A percentile compares a stretch with the other conserved stretches of the same genome.
Evolutionary conservation across 2,329 filamentous ascomycete genomes (phyloP).

Genomic region (Exophiala lecanii-corni): DNA sequence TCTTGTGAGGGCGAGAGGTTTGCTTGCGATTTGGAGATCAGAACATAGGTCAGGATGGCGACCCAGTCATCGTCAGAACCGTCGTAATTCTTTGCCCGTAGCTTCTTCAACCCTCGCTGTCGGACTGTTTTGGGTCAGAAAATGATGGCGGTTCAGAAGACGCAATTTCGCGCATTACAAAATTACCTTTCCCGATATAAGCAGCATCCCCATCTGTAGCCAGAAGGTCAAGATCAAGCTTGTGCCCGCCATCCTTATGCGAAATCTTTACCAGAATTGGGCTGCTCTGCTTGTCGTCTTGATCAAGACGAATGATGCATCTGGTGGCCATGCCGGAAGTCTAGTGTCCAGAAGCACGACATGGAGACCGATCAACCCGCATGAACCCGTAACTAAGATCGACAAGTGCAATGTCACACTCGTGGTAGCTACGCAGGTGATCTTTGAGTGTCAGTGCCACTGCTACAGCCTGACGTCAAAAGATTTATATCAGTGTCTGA

Average conservation of each 20-base stretch:
- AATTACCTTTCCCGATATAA: conserved; percentile 47
- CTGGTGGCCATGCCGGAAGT: conserved; percentile 5
- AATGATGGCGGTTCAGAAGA: too few relatives aligned
- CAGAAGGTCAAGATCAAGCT: conserved; percentile 50
- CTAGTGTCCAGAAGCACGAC: not conserved
- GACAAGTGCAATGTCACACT: not conserved
- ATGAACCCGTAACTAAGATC: not conserved
- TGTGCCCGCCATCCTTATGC: conserved; percentile 28
- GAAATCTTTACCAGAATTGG: conserved; percentile 49
- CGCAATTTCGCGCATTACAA: too few relatives aligned
- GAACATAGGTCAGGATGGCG: conserved; percentile 33
- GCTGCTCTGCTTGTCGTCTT: conserved; percentile 10
- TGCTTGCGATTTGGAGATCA: conserved; percentile 24
- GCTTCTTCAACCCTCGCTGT: conserved; percentile 32
- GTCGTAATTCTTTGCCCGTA: conserved; percentile 41
- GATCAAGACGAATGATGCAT: conserved; percentile 17
- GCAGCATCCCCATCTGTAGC: conserved; percentile 56
- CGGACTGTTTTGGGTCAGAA: conserved; percentile 32
- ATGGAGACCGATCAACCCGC: not conserved
- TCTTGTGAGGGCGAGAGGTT: conserved; percentile 7
- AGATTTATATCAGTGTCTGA: not conserved
- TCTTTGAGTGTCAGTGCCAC: not conserved
- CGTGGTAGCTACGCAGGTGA: not conserved
- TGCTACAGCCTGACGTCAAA: not conserved
- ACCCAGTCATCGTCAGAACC: conserved; percentile 41